Conservation (phyloP, 1,284 basidiomycete genomes). For the Cryptococcus hybrid region DNA sequence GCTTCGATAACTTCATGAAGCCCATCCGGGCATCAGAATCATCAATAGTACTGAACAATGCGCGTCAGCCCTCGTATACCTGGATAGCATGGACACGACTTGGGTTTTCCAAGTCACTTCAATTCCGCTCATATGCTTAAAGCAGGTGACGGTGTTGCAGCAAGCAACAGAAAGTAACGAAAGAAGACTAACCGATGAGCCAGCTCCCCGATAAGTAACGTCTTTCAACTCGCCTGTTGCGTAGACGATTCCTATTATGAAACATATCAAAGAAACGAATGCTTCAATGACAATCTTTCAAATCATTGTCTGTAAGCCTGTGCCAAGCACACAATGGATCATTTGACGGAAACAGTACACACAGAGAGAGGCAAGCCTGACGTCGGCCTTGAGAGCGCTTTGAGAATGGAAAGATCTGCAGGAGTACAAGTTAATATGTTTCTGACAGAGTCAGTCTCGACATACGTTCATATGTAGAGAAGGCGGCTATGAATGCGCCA, state of each 20-base stretch:
- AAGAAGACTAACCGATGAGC: constrained; percentile 35
- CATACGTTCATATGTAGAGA: constrained; percentile 49
- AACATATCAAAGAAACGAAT: constrained; percentile 35
- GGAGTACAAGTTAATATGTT: no score
- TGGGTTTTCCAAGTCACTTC: no score
- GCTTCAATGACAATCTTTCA: constrained; percentile 48
- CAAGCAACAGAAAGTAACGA: background rate
- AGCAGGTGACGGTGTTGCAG: no score
- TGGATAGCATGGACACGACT: no score
- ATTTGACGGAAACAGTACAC: constrained; percentile 7
- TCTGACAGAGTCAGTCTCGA: background rate
- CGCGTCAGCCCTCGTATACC: no score
- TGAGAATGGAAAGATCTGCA: constrained; percentile 47
- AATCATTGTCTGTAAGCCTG: background rate
- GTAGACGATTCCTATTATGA: constrained; percentile 41
- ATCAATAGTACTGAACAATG: constrained; percentile 26
- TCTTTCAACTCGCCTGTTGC: constrained; percentile 35
- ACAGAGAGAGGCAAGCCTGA: constrained; percentile 39
- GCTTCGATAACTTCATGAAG: constrained; percentile 30
- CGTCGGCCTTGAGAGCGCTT: constrained; percentile 38
- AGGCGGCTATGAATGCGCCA: constrained; percentile 34
- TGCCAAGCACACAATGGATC: background rate
- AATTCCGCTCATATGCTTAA: no score
- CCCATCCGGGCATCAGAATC: constrained; percentile 39
- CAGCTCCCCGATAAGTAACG: constrained; percentile 48